Conservation (phyloP, 2,329 filamentous ascomycete genomes). For the Hypoxylon sp. region DNA sequence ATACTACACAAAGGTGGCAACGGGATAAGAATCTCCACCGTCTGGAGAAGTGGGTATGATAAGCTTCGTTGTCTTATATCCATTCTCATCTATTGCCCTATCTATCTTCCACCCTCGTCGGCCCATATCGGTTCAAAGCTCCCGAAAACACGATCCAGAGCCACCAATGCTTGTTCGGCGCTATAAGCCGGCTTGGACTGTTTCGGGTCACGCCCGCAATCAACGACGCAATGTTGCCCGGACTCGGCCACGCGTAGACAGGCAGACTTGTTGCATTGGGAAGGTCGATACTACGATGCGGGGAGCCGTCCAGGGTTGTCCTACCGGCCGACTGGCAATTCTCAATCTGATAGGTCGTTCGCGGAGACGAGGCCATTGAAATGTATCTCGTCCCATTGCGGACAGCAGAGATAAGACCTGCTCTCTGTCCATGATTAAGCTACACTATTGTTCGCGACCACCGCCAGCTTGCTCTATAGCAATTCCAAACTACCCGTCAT, state of each 20-base stretch:
- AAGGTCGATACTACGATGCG: constrained; percentile 38
- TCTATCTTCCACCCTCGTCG: constrained; percentile 14
- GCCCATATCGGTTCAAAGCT: constrained; percentile 20
- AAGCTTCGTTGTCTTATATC: constrained; percentile 21
- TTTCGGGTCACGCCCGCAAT: constrained; percentile 8
- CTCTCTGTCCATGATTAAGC: constrained; percentile 13
- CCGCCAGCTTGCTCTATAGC: constrained; percentile 27
- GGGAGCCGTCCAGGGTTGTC: constrained; percentile 16
- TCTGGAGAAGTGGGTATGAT: constrained; percentile 26
- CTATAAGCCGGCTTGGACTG: constrained; percentile 24
- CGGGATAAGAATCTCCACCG: constrained; percentile 9
- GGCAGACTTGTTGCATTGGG: constrained; percentile 31
- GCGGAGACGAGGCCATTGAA: constrained; percentile 19
- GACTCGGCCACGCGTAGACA: constrained; percentile 20
- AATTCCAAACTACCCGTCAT: constrained; percentile 7
- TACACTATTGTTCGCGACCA: neutral
- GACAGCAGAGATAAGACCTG: constrained; percentile 34
- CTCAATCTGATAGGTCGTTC: constrained; percentile 31
- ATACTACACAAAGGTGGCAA: constrained; percentile 1
- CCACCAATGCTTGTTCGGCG: constrained; percentile 27
- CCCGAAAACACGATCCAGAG: constrained; percentile 13
- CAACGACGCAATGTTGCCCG: constrained; percentile 18
- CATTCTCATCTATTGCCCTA: neutral
- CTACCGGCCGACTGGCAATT: constrained; percentile 26
- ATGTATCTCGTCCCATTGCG: constrained; percentile 13